phyloP scores from a whole-genome alignment of 2,329 filamentous ascomycete genomes.

The Diplocarpon mali region DNA sequence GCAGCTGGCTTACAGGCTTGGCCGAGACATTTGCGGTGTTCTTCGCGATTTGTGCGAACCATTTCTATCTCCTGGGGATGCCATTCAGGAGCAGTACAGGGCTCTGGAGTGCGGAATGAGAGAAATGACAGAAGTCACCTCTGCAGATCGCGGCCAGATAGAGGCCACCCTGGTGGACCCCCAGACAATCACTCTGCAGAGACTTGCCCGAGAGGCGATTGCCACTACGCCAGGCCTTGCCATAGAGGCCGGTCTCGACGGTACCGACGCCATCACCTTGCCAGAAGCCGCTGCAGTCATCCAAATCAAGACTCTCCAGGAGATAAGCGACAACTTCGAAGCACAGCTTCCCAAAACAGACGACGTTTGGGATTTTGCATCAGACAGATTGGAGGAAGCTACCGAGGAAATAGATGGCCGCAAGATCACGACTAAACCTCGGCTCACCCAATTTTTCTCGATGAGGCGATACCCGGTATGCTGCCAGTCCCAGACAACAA shows the following conservation, averaged over 20 bases:
- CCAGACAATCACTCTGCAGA: conserved; percentile 4
- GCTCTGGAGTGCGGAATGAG: background rate
- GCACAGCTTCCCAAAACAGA: conserved; percentile 19
- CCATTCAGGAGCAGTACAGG: background rate
- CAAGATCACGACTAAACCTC: conserved; percentile 8
- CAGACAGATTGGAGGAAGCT: conserved; percentile 3
- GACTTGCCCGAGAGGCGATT: conserved; percentile 15
- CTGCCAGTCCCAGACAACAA: conserved; percentile 9
- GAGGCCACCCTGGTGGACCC: background rate
- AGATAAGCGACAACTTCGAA: conserved; percentile 24
- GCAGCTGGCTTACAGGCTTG: conserved; percentile 16
- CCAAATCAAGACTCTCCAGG: conserved; percentile 22
- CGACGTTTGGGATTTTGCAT: conserved; percentile 23
- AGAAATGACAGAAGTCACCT: conserved; percentile 3
- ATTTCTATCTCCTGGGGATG: background rate
- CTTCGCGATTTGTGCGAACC: background rate
- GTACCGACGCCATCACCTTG: conserved; percentile 1
- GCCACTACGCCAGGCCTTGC: conserved; percentile 18
- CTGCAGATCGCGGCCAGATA: conserved; percentile 1
- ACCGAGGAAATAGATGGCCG: background rate
- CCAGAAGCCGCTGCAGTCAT: conserved; percentile 13
- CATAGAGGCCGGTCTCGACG: conserved; percentile 3
- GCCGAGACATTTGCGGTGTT: conserved; percentile 9
- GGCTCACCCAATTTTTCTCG: conserved; percentile 13
- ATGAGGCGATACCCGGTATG: conserved; percentile 17